A percentile compares a stretch with the other conserved stretches of the same genome.
These are phyloP conservation scores for Solanum ahanhuiri DNA, from an alignment of 257 asterid species.

Conservation along the genomic window DNA sequence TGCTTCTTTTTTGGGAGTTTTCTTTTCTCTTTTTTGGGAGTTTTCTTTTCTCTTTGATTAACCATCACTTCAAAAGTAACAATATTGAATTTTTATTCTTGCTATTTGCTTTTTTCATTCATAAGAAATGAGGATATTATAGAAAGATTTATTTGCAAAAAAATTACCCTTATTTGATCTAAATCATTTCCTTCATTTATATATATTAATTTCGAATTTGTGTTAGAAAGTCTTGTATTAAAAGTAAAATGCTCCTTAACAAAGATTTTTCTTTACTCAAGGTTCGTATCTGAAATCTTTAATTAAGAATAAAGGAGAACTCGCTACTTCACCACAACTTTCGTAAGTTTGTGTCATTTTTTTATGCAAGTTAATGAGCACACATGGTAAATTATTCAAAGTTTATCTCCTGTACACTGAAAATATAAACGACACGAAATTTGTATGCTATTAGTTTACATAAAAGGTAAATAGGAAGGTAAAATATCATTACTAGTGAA, in stretches of 20 bases:
- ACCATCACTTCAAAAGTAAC: neutral
- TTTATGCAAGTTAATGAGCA: neutral
- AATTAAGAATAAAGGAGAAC: no score
- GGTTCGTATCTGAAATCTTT: neutral
- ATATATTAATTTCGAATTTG: no score
- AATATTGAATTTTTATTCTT: neutral
- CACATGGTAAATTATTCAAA: neutral
- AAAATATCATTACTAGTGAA: neutral
- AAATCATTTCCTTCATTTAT: neutral
- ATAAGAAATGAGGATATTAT: neutral
- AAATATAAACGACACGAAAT: neutral
- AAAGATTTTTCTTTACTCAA: neutral
- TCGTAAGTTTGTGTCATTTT: neutral
- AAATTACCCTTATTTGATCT: neutral
- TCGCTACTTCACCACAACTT: no score
- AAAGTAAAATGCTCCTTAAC: neutral
- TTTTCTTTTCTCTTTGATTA: neutral
- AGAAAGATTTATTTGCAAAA: neutral
- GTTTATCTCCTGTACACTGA: neutral
- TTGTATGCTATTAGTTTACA: neutral
- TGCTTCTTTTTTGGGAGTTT: neutral
- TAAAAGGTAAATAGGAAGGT: neutral
- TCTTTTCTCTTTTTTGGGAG: neutral
- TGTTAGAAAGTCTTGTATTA: neutral
- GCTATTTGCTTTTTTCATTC: neutral